Conservation (phyloP, 805 yeast species). For the Candida mattraensis region DNA sequence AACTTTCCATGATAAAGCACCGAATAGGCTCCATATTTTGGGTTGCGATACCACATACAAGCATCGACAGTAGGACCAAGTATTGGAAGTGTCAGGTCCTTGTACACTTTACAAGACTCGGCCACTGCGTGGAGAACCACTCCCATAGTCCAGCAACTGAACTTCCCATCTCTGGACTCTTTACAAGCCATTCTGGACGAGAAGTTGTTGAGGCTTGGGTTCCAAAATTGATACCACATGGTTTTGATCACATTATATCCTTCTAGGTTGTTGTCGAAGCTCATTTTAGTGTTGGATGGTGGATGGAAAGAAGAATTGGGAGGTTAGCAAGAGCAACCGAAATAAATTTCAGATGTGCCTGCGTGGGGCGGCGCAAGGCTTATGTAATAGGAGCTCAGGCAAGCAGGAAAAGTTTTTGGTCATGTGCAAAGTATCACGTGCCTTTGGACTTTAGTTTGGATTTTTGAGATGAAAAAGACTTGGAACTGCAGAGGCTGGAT, state of each 20-base stretch:
- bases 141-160: slow-evolving; percentile 68
- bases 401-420: too few species aligned
- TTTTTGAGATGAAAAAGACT: too few species aligned
- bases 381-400: too few species aligned
- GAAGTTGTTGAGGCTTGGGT: slow-evolving; percentile 38
- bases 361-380: too few species aligned
- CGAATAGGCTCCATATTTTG: slow-evolving; percentile 53
- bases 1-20: slow-evolving; percentile 60
- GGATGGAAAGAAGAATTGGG: too few species aligned
- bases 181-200: slow-evolving; percentile 40
- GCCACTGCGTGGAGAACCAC: slow-evolving; percentile 65
- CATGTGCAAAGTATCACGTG: too few species aligned
- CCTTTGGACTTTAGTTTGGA: too few species aligned
- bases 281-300: too few species aligned
- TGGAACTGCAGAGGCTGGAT: too few species aligned
- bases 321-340: too few species aligned
- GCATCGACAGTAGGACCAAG: slow-evolving; percentile 50
- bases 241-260: slow-evolving; percentile 40
- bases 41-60: slow-evolving; percentile 52
- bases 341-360: too few species aligned
- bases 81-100: slow-evolving; percentile 52
- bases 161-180: slow-evolving; percentile 50
- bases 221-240: slow-evolving; percentile 44
- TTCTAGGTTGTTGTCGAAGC: slow-evolving; percentile 33
- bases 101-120: slow-evolving; percentile 59